These are phyloP conservation scores for Aspergillus sp. DNA, from an alignment of 2,329 filamentous ascomycete genomes.

Conservation along the genomic window DNA sequence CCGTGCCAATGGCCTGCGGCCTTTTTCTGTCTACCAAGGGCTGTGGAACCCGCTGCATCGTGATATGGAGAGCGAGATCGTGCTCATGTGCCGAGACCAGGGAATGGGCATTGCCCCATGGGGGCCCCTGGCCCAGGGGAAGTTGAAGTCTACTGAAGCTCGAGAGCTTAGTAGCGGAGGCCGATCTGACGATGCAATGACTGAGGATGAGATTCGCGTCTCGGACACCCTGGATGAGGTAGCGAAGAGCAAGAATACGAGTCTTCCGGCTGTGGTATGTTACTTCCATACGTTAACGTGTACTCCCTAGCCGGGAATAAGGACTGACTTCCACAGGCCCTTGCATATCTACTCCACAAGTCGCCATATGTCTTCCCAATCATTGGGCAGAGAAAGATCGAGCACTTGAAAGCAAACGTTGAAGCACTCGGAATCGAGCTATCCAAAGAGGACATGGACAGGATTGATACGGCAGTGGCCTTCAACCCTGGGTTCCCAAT, in stretches of 20 bases:
- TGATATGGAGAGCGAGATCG: conserved; percentile 43
- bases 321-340: conserved; percentile 55
- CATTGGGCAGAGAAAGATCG: conserved; percentile 66
- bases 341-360: conserved; percentile 74
- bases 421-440: conserved; percentile 63
- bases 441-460: conserved; percentile 57
- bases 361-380: conserved; percentile 72
- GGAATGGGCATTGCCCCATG: conserved; percentile 17
- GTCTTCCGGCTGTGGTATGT: not conserved
- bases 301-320: conserved; percentile 27
- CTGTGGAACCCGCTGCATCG: conserved; percentile 39
- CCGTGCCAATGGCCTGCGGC: conserved; percentile 39
- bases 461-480: conserved; percentile 53
- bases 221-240: not conserved
- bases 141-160: not conserved
- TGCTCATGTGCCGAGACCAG: conserved; percentile 36
- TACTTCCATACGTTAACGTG: too few relatives aligned
- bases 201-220: conserved; percentile 52
- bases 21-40: conserved; percentile 42
- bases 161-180: not conserved
- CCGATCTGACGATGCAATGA: conserved; percentile 35
- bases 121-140: not conserved
- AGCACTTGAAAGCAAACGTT: conserved; percentile 70
- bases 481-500: conserved; percentile 54
- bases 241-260: not conserved